Base-by-base conservation (phyloP, 2,329 filamentous ascomycete species). In the Pyrenochaeta sp. region DNA sequence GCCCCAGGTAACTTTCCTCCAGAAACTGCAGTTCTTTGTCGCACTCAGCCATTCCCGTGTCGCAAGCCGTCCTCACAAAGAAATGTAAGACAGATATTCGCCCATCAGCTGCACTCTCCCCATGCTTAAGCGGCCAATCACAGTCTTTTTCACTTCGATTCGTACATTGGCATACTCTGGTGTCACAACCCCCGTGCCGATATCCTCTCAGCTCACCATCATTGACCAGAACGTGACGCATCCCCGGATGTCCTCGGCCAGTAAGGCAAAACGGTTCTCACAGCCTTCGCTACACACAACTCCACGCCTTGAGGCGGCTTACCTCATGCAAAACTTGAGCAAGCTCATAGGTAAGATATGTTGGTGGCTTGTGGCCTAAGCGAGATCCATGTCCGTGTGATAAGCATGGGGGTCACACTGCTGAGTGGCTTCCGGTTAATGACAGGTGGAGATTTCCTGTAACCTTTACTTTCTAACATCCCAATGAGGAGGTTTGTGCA, bases 231-330 rank as follows among this genome's bases (percentile, higher is more conserved):
- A 31, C 21, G 6, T 13, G 19, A 22, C 10, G 15, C 19, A 22
- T 34, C 11, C 6, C 19, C 31, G 13, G 11, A 34, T 14, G n/a
- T n/a, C n/a, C n/a, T n/a, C n/a, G n/a, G n/a, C 37, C n/a, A 22
- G 17, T 36, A 10, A 11, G 11, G 11, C 15, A n/a, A 35, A 30
- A 39, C 18, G 17, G 23, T 31, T 1, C 26, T 17, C 19, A 14
- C 27, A 31, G 27, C 20, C 29, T 10, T 36, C 13, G 26, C 22
- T 30, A 32, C 26, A 39, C 22, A 19, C 10, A 15, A 26, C 13
- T 37, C n/a, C 30, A 22, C 27, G 28, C 11, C 22, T 9, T 37
- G 32, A 26, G 36, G 32, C 36, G 40, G 40, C 44, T 48, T 30
- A 39, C 10, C 26, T 50, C 38, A 40, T 31, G 14, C 15, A 13